Percentiles rank a stretch among this genome's conserved stretches.
phyloP scores from a whole-genome alignment of 2,329 filamentous ascomycete genomes.

The Colletotrichum sansevieriae region DNA sequence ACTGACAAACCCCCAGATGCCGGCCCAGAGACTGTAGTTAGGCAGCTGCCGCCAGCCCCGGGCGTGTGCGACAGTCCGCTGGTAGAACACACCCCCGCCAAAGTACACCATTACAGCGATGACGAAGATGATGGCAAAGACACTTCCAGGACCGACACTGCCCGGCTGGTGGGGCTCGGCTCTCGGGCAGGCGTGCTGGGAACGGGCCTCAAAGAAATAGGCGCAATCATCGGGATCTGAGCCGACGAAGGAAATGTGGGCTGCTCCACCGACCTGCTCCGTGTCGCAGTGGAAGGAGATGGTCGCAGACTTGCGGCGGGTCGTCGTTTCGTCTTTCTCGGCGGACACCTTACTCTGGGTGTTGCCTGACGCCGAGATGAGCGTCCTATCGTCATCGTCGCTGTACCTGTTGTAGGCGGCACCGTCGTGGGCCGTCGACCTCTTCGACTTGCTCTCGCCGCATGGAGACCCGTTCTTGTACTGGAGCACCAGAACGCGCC shows the following conservation, averaged over 20 bases:
- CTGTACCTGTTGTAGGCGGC: conserved; percentile 46
- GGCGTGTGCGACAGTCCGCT: conserved; percentile 93
- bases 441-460: conserved; percentile 60
- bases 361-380: conserved; percentile 44
- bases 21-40: conserved; percentile 93
- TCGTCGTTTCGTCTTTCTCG: conserved; percentile 50
- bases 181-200: conserved; percentile 80
- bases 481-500: conserved; percentile 81
- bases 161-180: conserved; percentile 79
- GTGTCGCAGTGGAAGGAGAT: conserved; percentile 95
- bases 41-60: conserved; percentile 95
- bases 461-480: conserved; percentile 85
- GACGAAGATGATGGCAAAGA: conserved; percentile 89
- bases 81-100: conserved; percentile 93
- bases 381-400: conserved; percentile 53
- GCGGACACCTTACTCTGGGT: conserved; percentile 46
- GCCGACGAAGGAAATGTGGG: conserved; percentile 86
- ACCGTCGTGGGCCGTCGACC: conserved; percentile 46
- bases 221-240: conserved; percentile 88
- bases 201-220: conserved; percentile 95
- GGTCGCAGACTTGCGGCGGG: conserved; percentile 80
- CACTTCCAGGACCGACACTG: conserved; percentile 76
- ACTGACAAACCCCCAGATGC: conserved; percentile 85
- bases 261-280: conserved; percentile 76
- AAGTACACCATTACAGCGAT: conserved; percentile 88